These are phyloP conservation scores for Monilinia laxa DNA, from an alignment of 2,329 filamentous ascomycete species.

Conservation along the genomic window DNA sequence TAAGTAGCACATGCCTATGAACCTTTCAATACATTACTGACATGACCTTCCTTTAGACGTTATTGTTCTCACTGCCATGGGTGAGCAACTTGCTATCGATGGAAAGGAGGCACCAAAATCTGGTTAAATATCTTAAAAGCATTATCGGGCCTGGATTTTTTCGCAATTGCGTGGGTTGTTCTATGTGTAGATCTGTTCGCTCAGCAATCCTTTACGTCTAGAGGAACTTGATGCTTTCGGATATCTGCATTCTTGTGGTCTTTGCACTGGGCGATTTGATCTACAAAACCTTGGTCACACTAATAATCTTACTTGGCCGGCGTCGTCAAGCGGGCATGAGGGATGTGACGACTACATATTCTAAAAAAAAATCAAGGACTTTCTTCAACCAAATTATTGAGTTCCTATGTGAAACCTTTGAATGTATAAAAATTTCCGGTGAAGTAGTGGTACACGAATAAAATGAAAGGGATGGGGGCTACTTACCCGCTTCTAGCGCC, in stretches of 20 bases:
- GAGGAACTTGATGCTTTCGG: conserved; percentile 37
- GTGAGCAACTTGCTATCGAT: conserved; percentile 88
- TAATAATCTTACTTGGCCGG: conserved; percentile 39
- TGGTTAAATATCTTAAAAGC: conserved; percentile 31
- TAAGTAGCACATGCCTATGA: conserved; percentile 53
- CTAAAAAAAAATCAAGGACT: conserved; percentile 38
- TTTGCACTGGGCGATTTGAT: conserved; percentile 46
- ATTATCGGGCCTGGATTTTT: conserved; percentile 25
- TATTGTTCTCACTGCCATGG: conserved; percentile 92
- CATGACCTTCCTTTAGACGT: conserved; percentile 59
- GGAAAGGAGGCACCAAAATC: conserved; percentile 80
- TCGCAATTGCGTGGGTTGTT: conserved; percentile 36
- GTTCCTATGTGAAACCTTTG: not conserved
- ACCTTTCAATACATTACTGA: conserved; percentile 15
- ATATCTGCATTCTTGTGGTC: conserved; percentile 45
- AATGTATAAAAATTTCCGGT: not conserved
- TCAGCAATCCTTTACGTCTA: conserved; percentile 26
- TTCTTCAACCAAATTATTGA: conserved; percentile 17
- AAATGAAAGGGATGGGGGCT: not conserved
- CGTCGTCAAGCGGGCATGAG: conserved; percentile 40
- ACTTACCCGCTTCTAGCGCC: conserved; percentile 11
- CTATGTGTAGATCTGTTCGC: conserved; percentile 32
- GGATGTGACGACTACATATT: conserved; percentile 38
- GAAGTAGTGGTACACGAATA: not conserved
- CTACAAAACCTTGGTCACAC: conserved; percentile 48